Percentiles rank a stretch among this genome's conserved stretches.
phyloP scores from a whole-genome alignment of 2,329 filamentous ascomycete species.

The Pestalotiopsis sp. region DNA sequence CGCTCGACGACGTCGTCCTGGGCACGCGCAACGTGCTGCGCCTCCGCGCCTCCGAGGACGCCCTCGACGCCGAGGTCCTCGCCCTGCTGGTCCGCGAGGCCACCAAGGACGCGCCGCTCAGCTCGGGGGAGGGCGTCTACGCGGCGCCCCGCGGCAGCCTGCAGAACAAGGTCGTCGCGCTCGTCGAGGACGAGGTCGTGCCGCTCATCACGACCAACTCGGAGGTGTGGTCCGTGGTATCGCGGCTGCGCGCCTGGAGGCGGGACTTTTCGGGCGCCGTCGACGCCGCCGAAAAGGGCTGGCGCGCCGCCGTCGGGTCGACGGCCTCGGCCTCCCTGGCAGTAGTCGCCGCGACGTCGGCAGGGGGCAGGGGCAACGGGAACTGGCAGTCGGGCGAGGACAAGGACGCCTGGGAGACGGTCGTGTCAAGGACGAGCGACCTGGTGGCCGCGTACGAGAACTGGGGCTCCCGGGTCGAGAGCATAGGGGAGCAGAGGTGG shows the following conservation, averaged over 20 bases:
- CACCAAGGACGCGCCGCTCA: conserved; percentile 35
- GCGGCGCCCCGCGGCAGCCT: conserved; percentile 57
- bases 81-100: conserved; percentile 71
- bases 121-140: conserved; percentile 29
- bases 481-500: conserved; percentile 75
- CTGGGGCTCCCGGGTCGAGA: conserved; percentile 64
- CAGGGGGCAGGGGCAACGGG: conserved; percentile 26
- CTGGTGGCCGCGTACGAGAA: conserved; percentile 83
- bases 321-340: conserved; percentile 31
- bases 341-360: conserved; percentile 34
- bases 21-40: conserved; percentile 75
- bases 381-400: conserved; percentile 53
- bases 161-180: conserved; percentile 63
- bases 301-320: conserved; percentile 68
- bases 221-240: conserved; percentile 74
- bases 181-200: conserved; percentile 73
- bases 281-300: conserved; percentile 85
- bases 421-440: conserved; percentile 78
- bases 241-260: conserved; percentile 72
- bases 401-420: conserved; percentile 65
- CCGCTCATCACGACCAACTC: conserved; percentile 82
- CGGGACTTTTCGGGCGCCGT: conserved; percentile 70
- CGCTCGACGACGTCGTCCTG: conserved; percentile 72
- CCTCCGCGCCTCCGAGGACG: conserved; percentile 75
- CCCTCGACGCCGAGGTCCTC: conserved; percentile 74